Percentiles rank a stretch among this genome's conserved stretches.
Conservation (phyloP, 2,329 filamentous ascomycete genomes). For the Hirsutella thompsonii region DNA sequence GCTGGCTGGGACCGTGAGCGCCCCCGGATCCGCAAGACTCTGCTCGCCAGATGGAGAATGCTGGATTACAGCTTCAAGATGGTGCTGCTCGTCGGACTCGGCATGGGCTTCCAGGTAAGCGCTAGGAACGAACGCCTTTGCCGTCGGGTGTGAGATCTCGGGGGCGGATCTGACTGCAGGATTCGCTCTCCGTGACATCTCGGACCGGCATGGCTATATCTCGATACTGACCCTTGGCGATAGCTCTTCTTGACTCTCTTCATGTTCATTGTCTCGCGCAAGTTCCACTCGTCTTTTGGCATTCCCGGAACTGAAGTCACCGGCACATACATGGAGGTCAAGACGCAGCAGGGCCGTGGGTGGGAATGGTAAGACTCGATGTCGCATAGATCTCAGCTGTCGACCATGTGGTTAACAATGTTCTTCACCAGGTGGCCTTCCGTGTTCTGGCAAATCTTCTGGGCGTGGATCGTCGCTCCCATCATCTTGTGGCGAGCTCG, state of each 20-base stretch:
- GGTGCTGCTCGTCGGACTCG: constrained; percentile 35
- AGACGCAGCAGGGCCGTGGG: constrained; percentile 33
- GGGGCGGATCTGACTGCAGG: background rate
- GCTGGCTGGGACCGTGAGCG: constrained; percentile 4
- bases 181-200: too few relatives aligned
- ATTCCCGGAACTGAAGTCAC: constrained; percentile 48
- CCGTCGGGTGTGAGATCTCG: background rate
- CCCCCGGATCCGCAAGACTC: constrained; percentile 11
- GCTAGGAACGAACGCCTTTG: background rate
- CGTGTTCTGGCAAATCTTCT: constrained; percentile 50
- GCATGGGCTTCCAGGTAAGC: constrained; percentile 43
- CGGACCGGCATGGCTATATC: too few relatives aligned
- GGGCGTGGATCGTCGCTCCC: constrained; percentile 50
- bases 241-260: constrained; percentile 45
- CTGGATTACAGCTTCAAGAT: constrained; percentile 35
- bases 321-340: constrained; percentile 38
- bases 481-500: constrained; percentile 49
- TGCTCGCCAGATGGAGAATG: constrained; percentile 22
- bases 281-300: constrained; percentile 50
- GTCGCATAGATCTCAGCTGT: background rate
- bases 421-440: constrained; percentile 31
- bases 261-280: constrained; percentile 50
- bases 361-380: constrained; percentile 45
- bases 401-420: background rate
- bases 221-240: background rate